Conservation (phyloP, 345 rosid genomes). For the Gossypium bickii region DNA sequence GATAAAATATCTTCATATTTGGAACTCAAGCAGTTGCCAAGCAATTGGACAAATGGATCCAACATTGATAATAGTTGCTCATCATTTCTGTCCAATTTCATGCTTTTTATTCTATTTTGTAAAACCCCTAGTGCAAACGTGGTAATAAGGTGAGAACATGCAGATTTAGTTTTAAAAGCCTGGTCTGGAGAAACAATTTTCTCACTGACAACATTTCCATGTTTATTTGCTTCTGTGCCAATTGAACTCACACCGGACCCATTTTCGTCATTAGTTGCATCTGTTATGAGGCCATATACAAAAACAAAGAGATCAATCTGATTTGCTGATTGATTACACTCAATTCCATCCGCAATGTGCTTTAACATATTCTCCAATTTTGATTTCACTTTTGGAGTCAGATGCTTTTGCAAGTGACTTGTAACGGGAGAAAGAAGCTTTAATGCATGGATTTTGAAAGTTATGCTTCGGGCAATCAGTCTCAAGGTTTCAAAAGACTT, state of each 20-base stretch:
- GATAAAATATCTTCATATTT: constrained; percentile 79
- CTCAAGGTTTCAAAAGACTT: constrained; percentile 72
- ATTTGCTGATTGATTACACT: constrained; percentile 69
- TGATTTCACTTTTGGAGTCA: constrained; percentile 63
- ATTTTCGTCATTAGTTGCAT: constrained; percentile 48
- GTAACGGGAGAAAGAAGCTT: constrained; percentile 66
- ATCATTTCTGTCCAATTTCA: constrained; percentile 41
- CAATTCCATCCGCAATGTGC: constrained; percentile 76
- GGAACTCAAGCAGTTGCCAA: constrained; percentile 73
- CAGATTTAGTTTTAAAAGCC: constrained; percentile 31
- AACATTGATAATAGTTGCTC: constrained; percentile 52
- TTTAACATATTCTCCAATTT: constrained; percentile 70
- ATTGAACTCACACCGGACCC: constrained; percentile 32
- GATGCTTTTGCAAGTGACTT: constrained; percentile 55
- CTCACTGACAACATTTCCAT: constrained; percentile 25
- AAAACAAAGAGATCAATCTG: constrained; percentile 68
- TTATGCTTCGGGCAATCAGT: constrained; percentile 63
- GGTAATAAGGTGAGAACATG: constrained; percentile 58
- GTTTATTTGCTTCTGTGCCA: constrained; percentile 23
- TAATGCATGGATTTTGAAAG: constrained; percentile 61
- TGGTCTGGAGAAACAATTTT: constrained; percentile 22
- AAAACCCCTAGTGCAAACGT: constrained; percentile 73
- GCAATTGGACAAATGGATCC: constrained; percentile 74
- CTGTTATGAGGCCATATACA: constrained; percentile 55
- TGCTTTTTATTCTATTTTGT: constrained; percentile 49